Evolutionary conservation across 2,329 filamentous ascomycete species (phyloP).

Genomic region (Trichoderma koningii): DNA sequence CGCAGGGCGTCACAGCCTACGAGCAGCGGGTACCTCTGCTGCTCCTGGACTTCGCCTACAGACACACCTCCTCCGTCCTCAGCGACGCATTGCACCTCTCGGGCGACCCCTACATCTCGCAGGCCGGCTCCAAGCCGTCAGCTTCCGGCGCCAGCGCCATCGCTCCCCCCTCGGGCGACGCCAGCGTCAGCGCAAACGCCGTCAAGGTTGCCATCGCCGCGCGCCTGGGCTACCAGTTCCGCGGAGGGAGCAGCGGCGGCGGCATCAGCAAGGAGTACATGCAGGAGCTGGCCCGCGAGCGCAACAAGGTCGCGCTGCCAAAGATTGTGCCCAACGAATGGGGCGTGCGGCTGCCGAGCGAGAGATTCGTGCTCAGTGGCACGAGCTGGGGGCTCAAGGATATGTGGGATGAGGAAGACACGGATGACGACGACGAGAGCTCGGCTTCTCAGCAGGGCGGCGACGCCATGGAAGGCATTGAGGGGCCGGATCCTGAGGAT

Average conservation of each 20-base stretch:
- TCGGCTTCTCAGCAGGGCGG: slow-evolving; percentile 42
- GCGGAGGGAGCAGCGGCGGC: slow-evolving; percentile 53
- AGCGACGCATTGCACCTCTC: slow-evolving; percentile 70
- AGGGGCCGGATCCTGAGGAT: slow-evolving; percentile 46
- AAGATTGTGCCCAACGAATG: slow-evolving; percentile 65
- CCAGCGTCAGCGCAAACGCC: slow-evolving; percentile 64
- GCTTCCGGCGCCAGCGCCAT: slow-evolving; percentile 52
- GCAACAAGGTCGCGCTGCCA: slow-evolving; percentile 68
- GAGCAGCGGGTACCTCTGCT: slow-evolving; percentile 80
- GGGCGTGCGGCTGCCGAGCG: slow-evolving; percentile 66
- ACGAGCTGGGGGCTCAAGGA: slow-evolving; percentile 65
- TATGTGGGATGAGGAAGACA: slow-evolving; percentile 56
- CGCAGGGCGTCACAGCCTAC: slow-evolving; percentile 76
- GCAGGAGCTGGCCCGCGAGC: slow-evolving; percentile 69
- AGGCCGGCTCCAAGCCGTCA: slow-evolving; percentile 56
- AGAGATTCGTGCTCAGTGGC: slow-evolving; percentile 68
- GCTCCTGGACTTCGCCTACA: slow-evolving; percentile 84
- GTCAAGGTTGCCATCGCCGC: slow-evolving; percentile 72
- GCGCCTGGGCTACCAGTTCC: slow-evolving; percentile 69
- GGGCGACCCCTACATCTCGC: slow-evolving; percentile 66
- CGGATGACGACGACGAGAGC: slow-evolving; percentile 47
- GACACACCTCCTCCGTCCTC: slow-evolving; percentile 72
- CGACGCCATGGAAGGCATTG: slow-evolving; percentile 54
- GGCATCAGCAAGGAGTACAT: slow-evolving; percentile 73
- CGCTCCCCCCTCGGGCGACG: slow-evolving; percentile 52